Base-by-base conservation (phyloP, 257 asterid species). In the Plantago elongata region DNA sequence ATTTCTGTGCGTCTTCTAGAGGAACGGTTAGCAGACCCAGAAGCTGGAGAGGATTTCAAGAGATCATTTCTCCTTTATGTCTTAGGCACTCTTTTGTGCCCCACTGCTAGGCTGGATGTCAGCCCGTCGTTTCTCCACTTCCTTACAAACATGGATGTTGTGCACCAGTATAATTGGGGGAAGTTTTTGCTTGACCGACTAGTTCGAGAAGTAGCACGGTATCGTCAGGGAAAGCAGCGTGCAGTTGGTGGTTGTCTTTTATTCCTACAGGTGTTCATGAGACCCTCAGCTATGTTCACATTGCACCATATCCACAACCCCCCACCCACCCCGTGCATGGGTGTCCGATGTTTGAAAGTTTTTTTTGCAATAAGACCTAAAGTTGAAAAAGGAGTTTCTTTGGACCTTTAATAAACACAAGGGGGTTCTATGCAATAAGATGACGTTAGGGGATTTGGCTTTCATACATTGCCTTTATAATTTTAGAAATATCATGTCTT, bases 181-280 rank as follows among this genome's bases (percentile, higher is more conserved):
- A 92, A 89, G 58, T 86, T 92, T 74, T 80, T 92, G 73, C 96
- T 92, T 66, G 97, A 89, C 56, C 99, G 97, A 60, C 73, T 92
- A 48, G 97, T 92, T 69, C 77, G 97, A 68, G 99, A 92, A 78
- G 95, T 92, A 30, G 89, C 99, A 14, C 95, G 97, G 44, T 92
- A 78, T 75, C 99, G 95, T 65, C 99, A 92, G 73, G 99, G 99
- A 57, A 89, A 92, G 83, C 98, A 92, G 73, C 95, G 89, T 10
- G 97, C 97, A 16, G 97, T 92, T 65, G 99, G 99, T 74, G 99
- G 99, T 61, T 92, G 97, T 81, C 95, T 92, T 68, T 77, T 89
- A 81, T 92, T 92, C 80, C 96, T 92, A 66, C 97, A 89, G 96
- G 99, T 86, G 73, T 69, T 76, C 42, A 52, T 38, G 17, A 52